Evolutionary conservation across 2,329 filamentous ascomycete species (phyloP).

Genomic region (Rhytidhysteron rufulum): DNA sequence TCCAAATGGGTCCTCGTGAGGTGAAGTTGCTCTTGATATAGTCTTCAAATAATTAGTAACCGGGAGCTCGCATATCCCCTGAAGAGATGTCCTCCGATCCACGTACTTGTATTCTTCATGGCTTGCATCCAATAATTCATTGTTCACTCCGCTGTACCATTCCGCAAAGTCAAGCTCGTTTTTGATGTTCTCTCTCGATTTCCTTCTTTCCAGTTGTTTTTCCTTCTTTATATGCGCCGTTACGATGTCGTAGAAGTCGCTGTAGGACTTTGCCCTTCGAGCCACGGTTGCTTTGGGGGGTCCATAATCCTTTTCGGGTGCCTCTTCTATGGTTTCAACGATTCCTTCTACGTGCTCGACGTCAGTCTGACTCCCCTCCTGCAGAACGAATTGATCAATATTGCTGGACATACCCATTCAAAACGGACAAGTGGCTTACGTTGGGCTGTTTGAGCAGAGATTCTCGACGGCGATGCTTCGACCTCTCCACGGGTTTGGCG

Average conservation of each 20-base stretch:
- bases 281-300: slow-evolving; percentile 64
- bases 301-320: slow-evolving; percentile 48
- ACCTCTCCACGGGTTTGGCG: slow-evolving; percentile 46
- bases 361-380: slow-evolving; percentile 56
- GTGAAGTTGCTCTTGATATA: slow-evolving; percentile 77
- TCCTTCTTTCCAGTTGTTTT: slow-evolving; percentile 37
- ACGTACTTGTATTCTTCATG: slow-evolving; percentile 79
- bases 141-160: slow-evolving; percentile 59
- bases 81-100: not conserved
- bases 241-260: slow-evolving; percentile 67
- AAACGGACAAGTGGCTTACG: slow-evolving; percentile 39
- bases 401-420: slow-evolving; percentile 28
- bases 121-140: slow-evolving; percentile 72
- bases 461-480: slow-evolving; percentile 62
- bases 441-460: slow-evolving; percentile 59
- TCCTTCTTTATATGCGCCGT: slow-evolving; percentile 56
- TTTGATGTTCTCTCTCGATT: slow-evolving; percentile 43
- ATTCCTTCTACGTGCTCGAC: slow-evolving; percentile 54
- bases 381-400: slow-evolving; percentile 39
- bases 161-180: slow-evolving; percentile 57
- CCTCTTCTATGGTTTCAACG: slow-evolving; percentile 56
- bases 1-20: slow-evolving; percentile 80
- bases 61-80: not conserved
- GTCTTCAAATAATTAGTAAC: slow-evolving; percentile 39
- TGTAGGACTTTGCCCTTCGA: slow-evolving; percentile 71